Evolutionary conservation across 108 stramenopile species (phyloP).

Genomic region (Hondaea fermentalgiana): DNA sequence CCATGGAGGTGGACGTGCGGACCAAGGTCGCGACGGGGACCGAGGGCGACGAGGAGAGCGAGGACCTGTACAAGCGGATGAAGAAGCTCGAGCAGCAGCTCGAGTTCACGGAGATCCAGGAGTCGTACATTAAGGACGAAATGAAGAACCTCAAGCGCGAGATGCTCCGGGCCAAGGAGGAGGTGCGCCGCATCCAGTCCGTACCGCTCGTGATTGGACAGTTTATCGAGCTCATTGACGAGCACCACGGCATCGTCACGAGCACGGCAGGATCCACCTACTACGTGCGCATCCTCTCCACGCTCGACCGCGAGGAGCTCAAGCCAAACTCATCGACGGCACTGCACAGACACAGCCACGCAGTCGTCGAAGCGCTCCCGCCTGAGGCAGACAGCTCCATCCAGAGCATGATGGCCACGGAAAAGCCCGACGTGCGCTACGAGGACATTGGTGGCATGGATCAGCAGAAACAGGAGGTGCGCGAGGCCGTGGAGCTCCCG

Average conservation of each 20-base stretch:
- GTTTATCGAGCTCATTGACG: slow-evolving; percentile 99
- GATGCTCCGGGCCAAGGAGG: slow-evolving; percentile 90
- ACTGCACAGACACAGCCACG: slow-evolving; percentile 91
- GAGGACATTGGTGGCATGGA: slow-evolving; percentile 99
- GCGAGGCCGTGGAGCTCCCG: slow-evolving; percentile 97
- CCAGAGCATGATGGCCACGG: slow-evolving; percentile 83
- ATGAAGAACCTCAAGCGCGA: slow-evolving; percentile 97
- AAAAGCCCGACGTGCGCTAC: slow-evolving; percentile 94
- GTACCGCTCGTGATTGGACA: slow-evolving; percentile 98
- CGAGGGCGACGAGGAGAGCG: background rate
- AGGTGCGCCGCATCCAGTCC: slow-evolving; percentile 90
- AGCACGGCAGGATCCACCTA: slow-evolving; percentile 92
- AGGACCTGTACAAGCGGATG: slow-evolving; percentile 72
- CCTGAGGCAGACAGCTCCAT: slow-evolving; percentile 97
- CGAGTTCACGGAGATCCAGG: slow-evolving; percentile 53
- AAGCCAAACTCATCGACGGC: slow-evolving; percentile 97
- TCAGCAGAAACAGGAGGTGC: slow-evolving; percentile 94
- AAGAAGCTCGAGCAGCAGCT: slow-evolving; percentile 72
- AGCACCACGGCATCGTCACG: slow-evolving; percentile 89
- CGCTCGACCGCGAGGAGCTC: slow-evolving; percentile 87
- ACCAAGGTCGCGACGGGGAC: too few species aligned
- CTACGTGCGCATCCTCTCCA: slow-evolving; percentile 90
- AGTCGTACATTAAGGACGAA: slow-evolving; percentile 98
- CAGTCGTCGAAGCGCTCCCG: slow-evolving; percentile 93
- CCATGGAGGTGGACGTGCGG: too few species aligned